Evolutionary conservation across 495 filamentous ascomycete species (phyloP).

Genomic region (Hypoxylon lienhwacheense): DNA sequence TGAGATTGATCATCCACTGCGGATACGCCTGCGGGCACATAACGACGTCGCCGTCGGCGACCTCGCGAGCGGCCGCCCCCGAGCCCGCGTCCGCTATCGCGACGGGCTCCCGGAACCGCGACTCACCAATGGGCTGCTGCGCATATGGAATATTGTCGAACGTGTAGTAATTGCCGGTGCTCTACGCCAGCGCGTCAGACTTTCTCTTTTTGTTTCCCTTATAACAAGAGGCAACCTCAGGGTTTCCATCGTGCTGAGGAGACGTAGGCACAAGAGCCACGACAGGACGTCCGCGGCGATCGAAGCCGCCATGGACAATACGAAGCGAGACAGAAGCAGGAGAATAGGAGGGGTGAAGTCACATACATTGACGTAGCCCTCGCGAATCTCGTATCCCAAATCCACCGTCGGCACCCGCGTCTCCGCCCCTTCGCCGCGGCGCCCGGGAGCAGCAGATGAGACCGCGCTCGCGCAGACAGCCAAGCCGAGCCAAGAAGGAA

Average conservation of each 20-base stretch:
- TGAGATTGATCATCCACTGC: slow-evolving; percentile 21
- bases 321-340: too few species aligned
- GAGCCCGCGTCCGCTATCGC: not conserved
- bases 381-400: slow-evolving; percentile 24
- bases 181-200: slow-evolving; percentile 4
- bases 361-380: slow-evolving; percentile 26
- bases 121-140: slow-evolving; percentile 17
- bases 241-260: too few species aligned
- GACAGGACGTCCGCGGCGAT: too few species aligned
- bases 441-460: not conserved
- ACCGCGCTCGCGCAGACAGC: not conserved
- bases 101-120: slow-evolving; percentile 22
- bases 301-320: too few species aligned
- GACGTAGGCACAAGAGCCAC: too few species aligned
- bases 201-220: not conserved
- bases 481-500: slow-evolving; percentile 11
- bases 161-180: slow-evolving; percentile 24
- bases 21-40: slow-evolving; percentile 32
- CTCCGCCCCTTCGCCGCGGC: not conserved
- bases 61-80: slow-evolving; percentile 3
- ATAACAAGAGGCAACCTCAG: too few species aligned
- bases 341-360: not conserved
- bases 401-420: slow-evolving; percentile 16
- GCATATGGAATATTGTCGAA: slow-evolving; percentile 32
- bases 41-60: not conserved